phyloP scores from a whole-genome alignment of 2,329 filamentous ascomycete species.

The Aspergillus tamarii region DNA sequence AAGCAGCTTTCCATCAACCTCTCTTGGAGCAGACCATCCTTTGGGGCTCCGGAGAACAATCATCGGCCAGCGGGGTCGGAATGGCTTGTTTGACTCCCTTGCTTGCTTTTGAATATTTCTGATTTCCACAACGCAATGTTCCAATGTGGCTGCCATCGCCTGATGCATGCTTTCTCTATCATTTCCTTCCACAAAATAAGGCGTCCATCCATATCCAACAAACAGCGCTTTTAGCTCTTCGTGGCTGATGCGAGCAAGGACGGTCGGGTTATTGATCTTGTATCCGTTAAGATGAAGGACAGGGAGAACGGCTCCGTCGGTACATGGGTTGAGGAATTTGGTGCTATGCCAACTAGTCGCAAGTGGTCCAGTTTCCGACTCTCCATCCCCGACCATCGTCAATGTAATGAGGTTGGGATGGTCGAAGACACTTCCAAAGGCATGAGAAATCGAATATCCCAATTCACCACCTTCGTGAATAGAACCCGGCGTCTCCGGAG shows the following conservation, averaged over 20 bases:
- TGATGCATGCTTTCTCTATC: constrained; percentile 77
- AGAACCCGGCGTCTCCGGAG: constrained; percentile 75
- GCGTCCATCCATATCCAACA: constrained; percentile 75
- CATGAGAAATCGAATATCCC: constrained; percentile 79
- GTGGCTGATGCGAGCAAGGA: constrained; percentile 73
- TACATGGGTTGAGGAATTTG: constrained; percentile 80
- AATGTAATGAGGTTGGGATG: constrained; percentile 73
- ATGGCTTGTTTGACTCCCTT: constrained; percentile 68
- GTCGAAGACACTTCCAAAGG: constrained; percentile 77
- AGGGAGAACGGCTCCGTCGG: constrained; percentile 75
- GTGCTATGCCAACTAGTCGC: constrained; percentile 81
- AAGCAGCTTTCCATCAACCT: constrained; percentile 70
- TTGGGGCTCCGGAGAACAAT: constrained; percentile 76
- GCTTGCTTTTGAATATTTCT: constrained; percentile 70
- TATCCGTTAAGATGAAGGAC: constrained; percentile 81
- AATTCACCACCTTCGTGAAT: constrained; percentile 80
- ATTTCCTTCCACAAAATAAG: constrained; percentile 78
- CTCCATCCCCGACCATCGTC: constrained; percentile 79
- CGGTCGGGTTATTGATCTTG: constrained; percentile 81
- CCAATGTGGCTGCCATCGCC: constrained; percentile 76
- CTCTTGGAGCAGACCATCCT: constrained; percentile 76
- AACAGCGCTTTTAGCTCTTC: constrained; percentile 72
- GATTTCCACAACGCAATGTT: constrained; percentile 73
- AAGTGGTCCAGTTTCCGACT: constrained; percentile 78
- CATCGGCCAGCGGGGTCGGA: constrained; percentile 77